Evolutionary conservation across 805 yeast species (phyloP).

Genomic region (Wickerhamomyces xylosicus): DNA sequence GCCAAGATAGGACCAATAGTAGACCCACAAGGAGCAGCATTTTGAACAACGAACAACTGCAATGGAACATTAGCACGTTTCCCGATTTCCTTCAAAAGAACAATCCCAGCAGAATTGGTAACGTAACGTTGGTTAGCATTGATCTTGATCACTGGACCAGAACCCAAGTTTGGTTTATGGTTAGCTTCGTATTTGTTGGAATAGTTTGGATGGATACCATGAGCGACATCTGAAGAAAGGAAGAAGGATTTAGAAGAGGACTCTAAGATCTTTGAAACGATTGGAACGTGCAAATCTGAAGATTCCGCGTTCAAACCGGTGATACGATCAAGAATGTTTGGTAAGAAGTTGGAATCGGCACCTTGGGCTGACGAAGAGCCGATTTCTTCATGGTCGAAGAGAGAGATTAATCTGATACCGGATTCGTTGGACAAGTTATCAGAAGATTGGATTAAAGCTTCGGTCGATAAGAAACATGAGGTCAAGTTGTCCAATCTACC

Average conservation of each 20-base stretch:
- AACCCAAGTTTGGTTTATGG: slow-evolving; percentile 74
- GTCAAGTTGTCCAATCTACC: slow-evolving; percentile 89
- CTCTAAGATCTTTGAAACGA: slow-evolving; percentile 35
- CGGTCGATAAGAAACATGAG: slow-evolving; percentile 73
- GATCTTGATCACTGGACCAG: slow-evolving; percentile 87
- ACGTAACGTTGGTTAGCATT: slow-evolving; percentile 95
- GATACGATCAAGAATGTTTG: slow-evolving; percentile 64
- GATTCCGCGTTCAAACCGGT: slow-evolving; percentile 31
- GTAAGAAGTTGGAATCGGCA: slow-evolving; percentile 86
- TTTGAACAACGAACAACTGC: slow-evolving; percentile 87
- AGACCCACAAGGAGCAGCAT: slow-evolving; percentile 91
- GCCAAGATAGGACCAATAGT: slow-evolving; percentile 94
- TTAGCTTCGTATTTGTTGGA: slow-evolving; percentile 60
- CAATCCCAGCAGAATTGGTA: slow-evolving; percentile 86
- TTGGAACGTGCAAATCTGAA: slow-evolving; percentile 17
- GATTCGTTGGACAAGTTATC: slow-evolving; percentile 31
- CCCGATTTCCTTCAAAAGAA: slow-evolving; percentile 65
- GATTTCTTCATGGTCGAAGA: slow-evolving; percentile 94
- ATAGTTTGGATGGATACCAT: slow-evolving; percentile 94
- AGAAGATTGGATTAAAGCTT: slow-evolving; percentile 53
- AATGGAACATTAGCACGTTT: slow-evolving; percentile 62
- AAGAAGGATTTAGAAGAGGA: slow-evolving; percentile 73
- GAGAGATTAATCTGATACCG: slow-evolving; percentile 64
- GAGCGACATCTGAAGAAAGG: slow-evolving; percentile 93
- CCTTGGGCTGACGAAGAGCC: slow-evolving; percentile 95